These are phyloP conservation scores for Anastatica hierochuntica DNA, from an alignment of 345 rosid species.

Conservation along the genomic window DNA sequence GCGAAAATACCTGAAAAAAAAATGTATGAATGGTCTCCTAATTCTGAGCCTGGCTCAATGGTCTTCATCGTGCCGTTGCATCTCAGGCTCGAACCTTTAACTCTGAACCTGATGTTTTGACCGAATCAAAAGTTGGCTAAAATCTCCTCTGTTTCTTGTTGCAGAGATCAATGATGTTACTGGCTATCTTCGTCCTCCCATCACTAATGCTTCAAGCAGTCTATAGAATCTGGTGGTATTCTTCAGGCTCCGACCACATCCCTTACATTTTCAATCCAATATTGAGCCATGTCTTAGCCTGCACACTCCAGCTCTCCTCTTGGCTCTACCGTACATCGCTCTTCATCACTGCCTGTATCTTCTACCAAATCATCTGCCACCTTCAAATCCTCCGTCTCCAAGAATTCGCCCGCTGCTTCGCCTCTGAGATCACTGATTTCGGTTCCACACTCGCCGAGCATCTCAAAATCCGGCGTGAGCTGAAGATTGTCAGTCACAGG, in stretches of 20 bases:
- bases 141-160: constrained; percentile 8
- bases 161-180: constrained; percentile 67
- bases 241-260: constrained; percentile 46
- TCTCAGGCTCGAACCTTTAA: too few species aligned
- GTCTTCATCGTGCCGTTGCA: too few species aligned
- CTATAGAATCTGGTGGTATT: constrained; percentile 89
- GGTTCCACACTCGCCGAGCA: constrained; percentile 51
- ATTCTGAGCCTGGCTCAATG: too few species aligned
- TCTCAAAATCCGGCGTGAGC: constrained; percentile 51
- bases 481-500: constrained; percentile 73
- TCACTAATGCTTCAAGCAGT: constrained; percentile 45
- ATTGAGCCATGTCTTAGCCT: constrained; percentile 39
- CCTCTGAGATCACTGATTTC: constrained; percentile 55
- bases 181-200: constrained; percentile 56
- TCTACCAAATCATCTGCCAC: constrained; percentile 56
- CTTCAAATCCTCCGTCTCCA: constrained; percentile 65
- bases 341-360: constrained; percentile 57
- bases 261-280: constrained; percentile 44
- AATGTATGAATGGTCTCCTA: too few species aligned
- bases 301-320: constrained; percentile 60
- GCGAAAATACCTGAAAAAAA: too few species aligned
- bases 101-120: too few species aligned
- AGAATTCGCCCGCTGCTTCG: constrained; percentile 56
- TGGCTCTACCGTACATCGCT: constrained; percentile 78
- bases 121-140: too few species aligned